Evolutionary conservation across 2,329 filamentous ascomycete species (phyloP).

Genomic region (Biscogniauxia marginata): DNA sequence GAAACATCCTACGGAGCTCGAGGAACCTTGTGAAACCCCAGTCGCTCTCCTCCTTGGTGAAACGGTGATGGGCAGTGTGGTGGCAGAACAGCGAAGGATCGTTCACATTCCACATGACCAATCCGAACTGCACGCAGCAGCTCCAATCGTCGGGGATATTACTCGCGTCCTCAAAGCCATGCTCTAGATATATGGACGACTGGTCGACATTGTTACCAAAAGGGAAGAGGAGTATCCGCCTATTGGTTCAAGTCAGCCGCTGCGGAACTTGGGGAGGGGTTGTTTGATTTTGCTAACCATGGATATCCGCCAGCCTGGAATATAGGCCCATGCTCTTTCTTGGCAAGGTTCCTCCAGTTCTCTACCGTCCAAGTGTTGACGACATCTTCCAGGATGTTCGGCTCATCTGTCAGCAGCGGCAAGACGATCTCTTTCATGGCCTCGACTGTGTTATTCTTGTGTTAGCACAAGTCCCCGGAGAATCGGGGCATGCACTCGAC

Average conservation of each 20-base stretch:
- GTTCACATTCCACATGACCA: slow-evolving; percentile 92
- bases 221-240: slow-evolving; percentile 93
- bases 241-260: slow-evolving; percentile 35
- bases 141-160: slow-evolving; percentile 90
- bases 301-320: slow-evolving; percentile 86
- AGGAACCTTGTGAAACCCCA: slow-evolving; percentile 99
- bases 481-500: not conserved
- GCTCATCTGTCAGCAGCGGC: slow-evolving; percentile 68
- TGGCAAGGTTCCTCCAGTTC: slow-evolving; percentile 72
- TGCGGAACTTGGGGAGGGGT: not conserved
- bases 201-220: slow-evolving; percentile 93
- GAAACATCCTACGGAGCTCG: slow-evolving; percentile 83
- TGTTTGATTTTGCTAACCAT: slow-evolving; percentile 59
- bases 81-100: slow-evolving; percentile 84
- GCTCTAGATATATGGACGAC: slow-evolving; percentile 93
- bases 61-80: slow-evolving; percentile 87
- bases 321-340: slow-evolving; percentile 82
- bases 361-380: slow-evolving; percentile 85
- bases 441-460: slow-evolving; percentile 55
- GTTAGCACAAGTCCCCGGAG: slow-evolving; percentile 24
- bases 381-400: slow-evolving; percentile 74
- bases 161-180: slow-evolving; percentile 74
- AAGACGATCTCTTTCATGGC: slow-evolving; percentile 82
- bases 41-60: slow-evolving; percentile 93
- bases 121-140: slow-evolving; percentile 90